Base-by-base conservation (phyloP, 2,329 filamentous ascomycete species). In the Microdochium nivale region DNA sequence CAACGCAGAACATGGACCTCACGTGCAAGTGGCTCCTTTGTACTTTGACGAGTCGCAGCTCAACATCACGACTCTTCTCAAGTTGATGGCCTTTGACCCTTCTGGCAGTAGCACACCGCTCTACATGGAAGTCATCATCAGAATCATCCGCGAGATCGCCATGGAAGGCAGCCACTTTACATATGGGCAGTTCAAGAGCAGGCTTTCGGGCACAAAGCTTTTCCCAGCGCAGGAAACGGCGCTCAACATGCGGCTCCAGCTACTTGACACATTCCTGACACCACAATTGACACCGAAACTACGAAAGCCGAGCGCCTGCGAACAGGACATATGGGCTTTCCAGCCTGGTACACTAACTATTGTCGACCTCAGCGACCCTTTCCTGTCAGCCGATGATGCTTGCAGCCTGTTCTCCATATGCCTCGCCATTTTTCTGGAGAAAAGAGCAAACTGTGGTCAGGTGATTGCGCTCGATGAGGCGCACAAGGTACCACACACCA, bases 401-500 rank as follows among this genome's bases (percentile, higher is more conserved):
- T 92, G 87, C 59, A 73, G 79, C 0, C 69, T 92, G 0, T 92
- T 92, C 65, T 83, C 86, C 50, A 84, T 90, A 40, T 86, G 81
- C 21, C 70, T 92, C 1, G 75, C 75, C 2, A 67, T 88, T 0
- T 89, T 88, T 59, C 65, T 88, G 0, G 78, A 85, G 53, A 72
- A 47, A 16, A 19, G 25, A 7, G 3, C 46, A 3, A 47, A 14
- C 46, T 25, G 60, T 74, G 81, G 84, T 1, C 75, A 81, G 3
- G 71, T 90, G 35, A 67, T 91, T 14, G 86, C 85, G 0, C 70
- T 91, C 0, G 87, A 92, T 55, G 87, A 92, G 62, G 88, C 88
- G 0, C 88, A 94, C 62, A 90, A 90, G 40, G 40, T 44, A 44
- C 11, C 16, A 4, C 4, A 16, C 7, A 16, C 7, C 33, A 4